Evolutionary conservation across 1,139 yeast species (phyloP).

Genomic region (Arxiozyma slooffiae): DNA sequence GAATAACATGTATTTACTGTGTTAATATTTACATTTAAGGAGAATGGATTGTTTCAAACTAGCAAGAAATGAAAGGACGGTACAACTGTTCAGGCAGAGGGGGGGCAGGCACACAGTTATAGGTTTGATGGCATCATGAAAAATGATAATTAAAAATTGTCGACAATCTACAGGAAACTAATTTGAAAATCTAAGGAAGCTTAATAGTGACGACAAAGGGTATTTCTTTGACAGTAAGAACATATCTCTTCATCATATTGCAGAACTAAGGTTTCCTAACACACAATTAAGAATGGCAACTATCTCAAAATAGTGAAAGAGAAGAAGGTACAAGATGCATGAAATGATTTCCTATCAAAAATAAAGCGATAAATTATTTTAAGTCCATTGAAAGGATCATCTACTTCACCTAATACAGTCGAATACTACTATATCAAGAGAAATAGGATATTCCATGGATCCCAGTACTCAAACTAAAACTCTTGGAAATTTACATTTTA

Average conservation of each 20-base stretch:
- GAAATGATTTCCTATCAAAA: constrained; percentile 30
- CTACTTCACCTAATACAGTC: constrained; percentile 3
- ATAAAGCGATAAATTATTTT: constrained; percentile 31
- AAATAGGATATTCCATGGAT: not conserved
- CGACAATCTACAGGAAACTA: not conserved
- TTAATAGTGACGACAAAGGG: not conserved
- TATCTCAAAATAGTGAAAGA: constrained; percentile 32
- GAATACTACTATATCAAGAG: not conserved
- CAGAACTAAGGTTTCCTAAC: not conserved
- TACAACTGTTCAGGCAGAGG: constrained; percentile 27
- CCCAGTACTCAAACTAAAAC: not conserved
- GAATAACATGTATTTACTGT: constrained; percentile 15
- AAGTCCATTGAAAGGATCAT: constrained; percentile 28
- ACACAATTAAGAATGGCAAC: constrained; percentile 11
- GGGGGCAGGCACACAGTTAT: constrained; percentile 33
- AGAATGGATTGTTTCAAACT: constrained; percentile 27
- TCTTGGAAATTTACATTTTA: constrained; percentile 2
- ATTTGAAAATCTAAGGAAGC: not conserved
- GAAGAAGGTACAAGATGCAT: constrained; percentile 28
- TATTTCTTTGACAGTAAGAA: not conserved
- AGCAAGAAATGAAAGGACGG: constrained; percentile 29
- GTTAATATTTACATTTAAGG: constrained; percentile 28
- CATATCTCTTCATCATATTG: not conserved
- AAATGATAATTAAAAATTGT: constrained; percentile 2
- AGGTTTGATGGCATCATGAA: constrained; percentile 31